Percentiles rank a stretch among this genome's conserved stretches.
Conservation (phyloP, 2,329 filamentous ascomycete genomes). For the Clathrospora elynae region DNA sequence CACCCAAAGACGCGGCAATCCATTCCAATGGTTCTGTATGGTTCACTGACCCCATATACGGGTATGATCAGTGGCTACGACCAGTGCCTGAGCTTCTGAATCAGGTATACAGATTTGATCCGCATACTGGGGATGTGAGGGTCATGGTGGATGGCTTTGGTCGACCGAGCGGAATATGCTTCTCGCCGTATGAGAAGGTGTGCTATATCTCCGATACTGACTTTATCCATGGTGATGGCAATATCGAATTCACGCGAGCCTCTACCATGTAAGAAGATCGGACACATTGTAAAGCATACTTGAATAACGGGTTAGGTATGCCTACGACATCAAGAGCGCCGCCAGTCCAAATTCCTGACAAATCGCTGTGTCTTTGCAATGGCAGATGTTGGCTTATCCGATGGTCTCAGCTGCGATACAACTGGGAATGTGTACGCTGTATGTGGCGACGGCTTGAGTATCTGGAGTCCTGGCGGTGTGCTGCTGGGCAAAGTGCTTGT, state of each 20-base stretch:
- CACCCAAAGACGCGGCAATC: slow-evolving; percentile 48
- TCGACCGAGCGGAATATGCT: slow-evolving; percentile 52
- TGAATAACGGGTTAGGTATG: slow-evolving; percentile 16
- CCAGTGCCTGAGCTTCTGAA: slow-evolving; percentile 30
- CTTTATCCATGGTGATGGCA: slow-evolving; percentile 26
- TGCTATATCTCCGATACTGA: slow-evolving; percentile 53
- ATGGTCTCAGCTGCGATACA: slow-evolving; percentile 32
- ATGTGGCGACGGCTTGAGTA: slow-evolving; percentile 56
- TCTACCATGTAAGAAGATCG: slow-evolving; percentile 21
- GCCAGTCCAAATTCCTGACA: slow-evolving; percentile 17
- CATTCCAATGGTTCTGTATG: slow-evolving; percentile 51
- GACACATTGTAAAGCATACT: neutral
- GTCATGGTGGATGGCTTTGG: slow-evolving; percentile 48
- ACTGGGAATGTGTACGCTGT: slow-evolving; percentile 61
- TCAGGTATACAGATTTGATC: slow-evolving; percentile 49
- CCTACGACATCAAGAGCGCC: slow-evolving; percentile 25
- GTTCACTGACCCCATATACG: slow-evolving; percentile 53
- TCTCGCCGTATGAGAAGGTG: slow-evolving; percentile 48
- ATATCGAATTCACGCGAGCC: slow-evolving; percentile 15
- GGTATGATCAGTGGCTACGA: slow-evolving; percentile 28
- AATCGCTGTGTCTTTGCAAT: slow-evolving; percentile 31
- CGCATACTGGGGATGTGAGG: slow-evolving; percentile 41
- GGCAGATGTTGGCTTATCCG: slow-evolving; percentile 26
- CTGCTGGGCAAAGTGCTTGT: slow-evolving; percentile 48
- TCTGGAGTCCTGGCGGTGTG: slow-evolving; percentile 54